A percentile compares a stretch with the other conserved stretches of the same genome.
Evolutionary conservation across 495 filamentous ascomycete genomes (phyloP).

Genomic region (Hyaloscypha hepaticicola): DNA sequence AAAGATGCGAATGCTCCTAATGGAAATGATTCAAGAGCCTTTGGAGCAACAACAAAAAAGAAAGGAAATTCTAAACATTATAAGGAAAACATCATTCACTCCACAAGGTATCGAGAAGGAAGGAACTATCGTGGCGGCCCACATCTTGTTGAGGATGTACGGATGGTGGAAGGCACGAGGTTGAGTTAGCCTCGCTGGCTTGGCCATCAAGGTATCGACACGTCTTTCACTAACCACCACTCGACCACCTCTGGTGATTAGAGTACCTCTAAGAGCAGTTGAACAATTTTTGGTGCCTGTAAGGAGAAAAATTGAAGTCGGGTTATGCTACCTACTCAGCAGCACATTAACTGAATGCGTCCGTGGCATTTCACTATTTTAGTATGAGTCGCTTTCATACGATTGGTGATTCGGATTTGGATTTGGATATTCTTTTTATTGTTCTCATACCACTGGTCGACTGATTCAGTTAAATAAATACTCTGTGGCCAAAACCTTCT

Average conservation of each 20-base stretch:
- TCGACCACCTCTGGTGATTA: background rate
- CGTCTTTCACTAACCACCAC: background rate
- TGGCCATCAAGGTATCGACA: constrained; percentile 11
- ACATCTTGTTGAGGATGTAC: background rate
- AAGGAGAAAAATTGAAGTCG: background rate
- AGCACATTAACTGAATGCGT: too few species aligned
- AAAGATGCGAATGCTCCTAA: background rate
- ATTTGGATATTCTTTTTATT: too few species aligned
- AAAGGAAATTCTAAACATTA: background rate
- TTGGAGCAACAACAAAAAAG: background rate
- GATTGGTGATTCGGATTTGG: too few species aligned
- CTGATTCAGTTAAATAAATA: too few species aligned
- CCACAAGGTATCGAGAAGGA: background rate
- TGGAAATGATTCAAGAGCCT: background rate
- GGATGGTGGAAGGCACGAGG: constrained; percentile 5
- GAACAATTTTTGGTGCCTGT: background rate
- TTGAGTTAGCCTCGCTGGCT: background rate
- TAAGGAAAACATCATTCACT: background rate
- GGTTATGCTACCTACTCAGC: too few species aligned
- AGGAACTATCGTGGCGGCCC: constrained; percentile 1
- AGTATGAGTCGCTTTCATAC: too few species aligned
- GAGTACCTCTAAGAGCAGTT: background rate
- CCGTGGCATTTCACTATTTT: too few species aligned
- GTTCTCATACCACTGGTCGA: too few species aligned
- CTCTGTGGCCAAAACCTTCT: too few species aligned